phyloP scores from a whole-genome alignment of 1,284 basidiomycete genomes.

The Cryptococcus deneoformans region DNA sequence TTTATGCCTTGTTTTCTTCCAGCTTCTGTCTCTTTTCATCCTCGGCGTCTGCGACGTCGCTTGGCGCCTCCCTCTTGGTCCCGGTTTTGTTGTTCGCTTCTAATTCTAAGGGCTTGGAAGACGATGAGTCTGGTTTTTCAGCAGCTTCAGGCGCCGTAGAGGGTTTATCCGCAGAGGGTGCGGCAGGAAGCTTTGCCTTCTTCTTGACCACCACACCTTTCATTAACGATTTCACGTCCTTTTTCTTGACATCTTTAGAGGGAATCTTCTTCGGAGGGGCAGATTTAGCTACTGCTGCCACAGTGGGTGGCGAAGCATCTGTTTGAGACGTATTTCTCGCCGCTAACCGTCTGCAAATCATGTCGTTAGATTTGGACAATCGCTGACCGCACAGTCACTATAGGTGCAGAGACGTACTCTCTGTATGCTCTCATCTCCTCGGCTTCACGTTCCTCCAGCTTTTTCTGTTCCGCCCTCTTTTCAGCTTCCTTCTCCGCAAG shows the following conservation, averaged over 20 bases:
- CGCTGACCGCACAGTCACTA: too few species aligned
- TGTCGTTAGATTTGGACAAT: too few species aligned
- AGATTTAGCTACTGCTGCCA: too few species aligned
- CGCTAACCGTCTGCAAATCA: too few species aligned
- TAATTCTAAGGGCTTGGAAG: background rate
- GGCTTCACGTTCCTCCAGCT: slow-evolving; percentile 70
- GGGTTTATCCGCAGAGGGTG: slow-evolving; percentile 6
- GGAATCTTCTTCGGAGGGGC: background rate
- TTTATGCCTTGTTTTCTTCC: background rate
- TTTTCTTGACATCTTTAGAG: background rate
- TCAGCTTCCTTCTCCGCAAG: slow-evolving; percentile 75
- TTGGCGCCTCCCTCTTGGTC: slow-evolving; percentile 5
- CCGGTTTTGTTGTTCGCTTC: background rate
- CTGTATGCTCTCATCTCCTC: slow-evolving; percentile 74
- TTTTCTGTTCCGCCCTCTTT: slow-evolving; percentile 68
- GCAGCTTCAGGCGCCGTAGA: background rate
- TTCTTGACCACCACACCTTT: slow-evolving; percentile 50
- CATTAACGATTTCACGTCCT: slow-evolving; percentile 44
- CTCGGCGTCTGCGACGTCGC: slow-evolving; percentile 2
- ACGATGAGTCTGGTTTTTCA: background rate
- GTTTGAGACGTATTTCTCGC: too few species aligned
- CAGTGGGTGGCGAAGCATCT: too few species aligned
- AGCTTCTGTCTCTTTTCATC: slow-evolving; percentile 20
- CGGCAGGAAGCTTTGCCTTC: slow-evolving; percentile 27
- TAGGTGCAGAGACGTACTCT: slow-evolving; percentile 54